Evolutionary conservation across 306 rosid species (phyloP).

Genomic region (Corylus americana): DNA sequence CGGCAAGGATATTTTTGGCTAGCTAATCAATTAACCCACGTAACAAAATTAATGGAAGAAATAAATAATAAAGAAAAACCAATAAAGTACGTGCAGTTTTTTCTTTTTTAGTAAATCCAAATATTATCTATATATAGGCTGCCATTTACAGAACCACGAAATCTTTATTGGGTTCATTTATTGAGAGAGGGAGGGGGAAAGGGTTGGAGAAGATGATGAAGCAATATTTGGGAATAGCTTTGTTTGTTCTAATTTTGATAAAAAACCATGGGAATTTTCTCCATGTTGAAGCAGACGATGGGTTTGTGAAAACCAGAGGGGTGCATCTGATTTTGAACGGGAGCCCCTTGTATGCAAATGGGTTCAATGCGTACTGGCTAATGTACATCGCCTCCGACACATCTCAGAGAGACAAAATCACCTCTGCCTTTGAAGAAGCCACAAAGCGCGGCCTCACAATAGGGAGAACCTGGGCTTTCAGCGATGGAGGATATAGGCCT

Average conservation of each 20-base stretch:
- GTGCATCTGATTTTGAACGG: conserved; percentile 68
- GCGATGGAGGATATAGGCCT: conserved; percentile 76
- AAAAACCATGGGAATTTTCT: conserved; percentile 17
- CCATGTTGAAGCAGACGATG: conserved; percentile 50
- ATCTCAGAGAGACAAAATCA: conserved; percentile 67
- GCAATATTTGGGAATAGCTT: conserved; percentile 33
- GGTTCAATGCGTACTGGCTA: conserved; percentile 94
- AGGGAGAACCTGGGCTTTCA: conserved; percentile 90
- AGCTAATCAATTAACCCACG: neutral
- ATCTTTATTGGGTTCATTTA: conserved; percentile 4
- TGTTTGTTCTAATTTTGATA: conserved; percentile 34
- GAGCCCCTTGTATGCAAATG: conserved; percentile 72
- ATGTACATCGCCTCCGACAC: conserved; percentile 81
- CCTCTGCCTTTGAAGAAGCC: conserved; percentile 74
- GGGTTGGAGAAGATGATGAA: conserved; percentile 28
- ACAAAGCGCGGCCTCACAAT: conserved; percentile 57
- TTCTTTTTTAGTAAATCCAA: neutral
- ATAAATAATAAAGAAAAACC: neutral
- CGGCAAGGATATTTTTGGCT: neutral
- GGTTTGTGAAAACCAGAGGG: conserved; percentile 73
- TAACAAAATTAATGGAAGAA: neutral
- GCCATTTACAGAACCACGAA: neutral
- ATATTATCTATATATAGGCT: neutral
- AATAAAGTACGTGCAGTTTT: neutral
- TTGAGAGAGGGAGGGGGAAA: neutral